Conservation (phyloP, 108 stramenopile genomes). For the Stephanodiscus triporus region DNA sequence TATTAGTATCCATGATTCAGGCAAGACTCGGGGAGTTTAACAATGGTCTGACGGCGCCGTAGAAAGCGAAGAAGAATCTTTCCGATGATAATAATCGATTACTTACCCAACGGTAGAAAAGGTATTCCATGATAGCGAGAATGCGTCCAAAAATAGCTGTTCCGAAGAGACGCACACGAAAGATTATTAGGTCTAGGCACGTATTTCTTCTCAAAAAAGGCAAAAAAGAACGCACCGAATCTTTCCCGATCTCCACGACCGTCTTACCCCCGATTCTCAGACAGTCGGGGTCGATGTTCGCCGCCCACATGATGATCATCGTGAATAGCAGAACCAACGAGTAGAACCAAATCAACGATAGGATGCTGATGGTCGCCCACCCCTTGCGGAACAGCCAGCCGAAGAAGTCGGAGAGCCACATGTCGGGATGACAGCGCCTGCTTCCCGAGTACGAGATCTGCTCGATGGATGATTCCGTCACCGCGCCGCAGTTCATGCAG, state of each 20-base stretch:
- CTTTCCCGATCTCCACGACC: slow-evolving; percentile 7
- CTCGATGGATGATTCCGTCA: slow-evolving; percentile 23
- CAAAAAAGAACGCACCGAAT: slow-evolving; percentile 12
- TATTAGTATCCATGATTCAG: not conserved
- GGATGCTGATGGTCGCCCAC: slow-evolving; percentile 31
- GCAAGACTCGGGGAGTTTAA: not conserved
- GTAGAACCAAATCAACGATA: slow-evolving; percentile 25
- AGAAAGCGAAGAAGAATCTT: too few relatives aligned
- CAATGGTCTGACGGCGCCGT: slow-evolving; percentile 1
- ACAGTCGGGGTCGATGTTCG: slow-evolving; percentile 32
- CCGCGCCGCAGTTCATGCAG: slow-evolving; percentile 36
- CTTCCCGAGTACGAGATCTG: not conserved
- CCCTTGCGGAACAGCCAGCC: slow-evolving; percentile 46
- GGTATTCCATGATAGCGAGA: slow-evolving; percentile 55
- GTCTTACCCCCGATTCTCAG: slow-evolving; percentile 21
- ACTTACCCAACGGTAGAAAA: slow-evolving; percentile 59
- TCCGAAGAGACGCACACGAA: not conserved
- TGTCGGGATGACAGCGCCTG: slow-evolving; percentile 16
- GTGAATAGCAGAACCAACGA: slow-evolving; percentile 32
- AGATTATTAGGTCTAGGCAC: not conserved
- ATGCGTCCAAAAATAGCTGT: slow-evolving; percentile 46
- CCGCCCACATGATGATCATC: slow-evolving; percentile 28
- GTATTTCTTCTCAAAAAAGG: not conserved
- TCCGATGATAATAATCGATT: slow-evolving; percentile 11
- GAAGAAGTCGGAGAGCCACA: slow-evolving; percentile 43